Evolutionary conservation across 257 asterid genomes (phyloP), one percentile per base, ranked within the genome.

Genomic region (Salvia hispanica): DNA sequence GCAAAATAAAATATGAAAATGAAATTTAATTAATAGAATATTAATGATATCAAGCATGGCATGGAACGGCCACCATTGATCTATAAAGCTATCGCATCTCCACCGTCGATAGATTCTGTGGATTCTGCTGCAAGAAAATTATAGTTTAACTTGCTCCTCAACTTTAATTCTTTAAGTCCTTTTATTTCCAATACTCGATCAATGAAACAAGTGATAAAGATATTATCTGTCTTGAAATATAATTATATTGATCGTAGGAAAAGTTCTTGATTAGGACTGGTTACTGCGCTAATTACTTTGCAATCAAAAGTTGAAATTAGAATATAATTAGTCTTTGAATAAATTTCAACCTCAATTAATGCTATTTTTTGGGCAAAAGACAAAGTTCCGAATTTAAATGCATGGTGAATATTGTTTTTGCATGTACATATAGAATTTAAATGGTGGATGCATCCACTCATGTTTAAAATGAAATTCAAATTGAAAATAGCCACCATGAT

Each of bases 11-110:
- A 25, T 25, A 25, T 25, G 31, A 25, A 25, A 25, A 25, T 25
- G 31, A 25, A 25, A 25, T 25, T 25, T 25, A 18, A 18, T 18
- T 18, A 18, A 18, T 18, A 18, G 39, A 34, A 34, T 34, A 34
- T 34, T 14, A 51, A 51, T 52, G 15, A 62, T 21, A 18, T 12
- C 33, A 31, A 42, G 70, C 55, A 55, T 56, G 45, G 36, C 21
- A 33, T 25, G 34, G 33, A 44, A 69, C 34, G 74, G 46, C 12
- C 42, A 10, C 67, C 67, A 34, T 66, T 15, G 71, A 66, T 53
- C 40, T 37, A 8, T 12, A 16, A 11, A 36, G 9, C 43, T 2
- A 54, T 18, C 6, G 62, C 61, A 52, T 37, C 71, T 6, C 6
- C 9, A 6, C 54, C 72, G 36, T 34, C 3, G 58, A 5, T n/a